phyloP scores from a whole-genome alignment of 208 protist species.

The Leishmania mexicana region DNA sequence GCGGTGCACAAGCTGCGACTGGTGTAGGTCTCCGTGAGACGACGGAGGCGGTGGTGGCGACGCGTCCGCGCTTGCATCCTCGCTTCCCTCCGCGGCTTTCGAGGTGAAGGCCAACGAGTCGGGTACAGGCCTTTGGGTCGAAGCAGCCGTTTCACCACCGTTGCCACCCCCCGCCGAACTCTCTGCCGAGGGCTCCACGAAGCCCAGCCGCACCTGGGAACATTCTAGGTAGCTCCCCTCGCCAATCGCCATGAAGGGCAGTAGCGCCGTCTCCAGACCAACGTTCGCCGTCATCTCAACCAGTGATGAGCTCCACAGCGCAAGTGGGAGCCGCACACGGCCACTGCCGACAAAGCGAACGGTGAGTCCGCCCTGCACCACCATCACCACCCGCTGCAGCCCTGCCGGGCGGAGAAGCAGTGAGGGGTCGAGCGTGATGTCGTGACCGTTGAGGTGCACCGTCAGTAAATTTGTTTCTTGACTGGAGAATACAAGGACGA shows the following conservation, averaged over 20 bases:
- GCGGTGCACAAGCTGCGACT: slow-evolving; percentile 14
- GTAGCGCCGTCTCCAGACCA: slow-evolving; percentile 49
- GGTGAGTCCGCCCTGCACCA: slow-evolving; percentile 71
- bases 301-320: slow-evolving; percentile 27
- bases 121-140: neutral
- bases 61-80: neutral
- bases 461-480: slow-evolving; percentile 69
- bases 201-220: slow-evolving; percentile 50
- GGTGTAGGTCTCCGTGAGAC: neutral
- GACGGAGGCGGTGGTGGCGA: neutral
- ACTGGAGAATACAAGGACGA: slow-evolving; percentile 72
- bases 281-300: slow-evolving; percentile 30
- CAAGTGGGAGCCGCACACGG: slow-evolving; percentile 53
- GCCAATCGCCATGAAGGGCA: slow-evolving; percentile 72
- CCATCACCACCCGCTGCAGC: slow-evolving; percentile 47
- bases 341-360: slow-evolving; percentile 66
- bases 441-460: slow-evolving; percentile 66
- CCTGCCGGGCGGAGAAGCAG: slow-evolving; percentile 28
- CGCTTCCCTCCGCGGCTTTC: neutral
- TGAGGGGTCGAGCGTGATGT: slow-evolving; percentile 47
- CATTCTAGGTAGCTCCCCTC: slow-evolving; percentile 80
- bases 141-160: neutral
- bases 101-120: neutral
- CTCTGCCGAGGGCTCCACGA: slow-evolving; percentile 23
- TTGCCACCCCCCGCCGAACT: neutral